Percentiles rank a stretch among this genome's conserved stretches.
Evolutionary conservation across 345 rosid genomes (phyloP).

Genomic region (Zanthoxylum bungeanum): DNA sequence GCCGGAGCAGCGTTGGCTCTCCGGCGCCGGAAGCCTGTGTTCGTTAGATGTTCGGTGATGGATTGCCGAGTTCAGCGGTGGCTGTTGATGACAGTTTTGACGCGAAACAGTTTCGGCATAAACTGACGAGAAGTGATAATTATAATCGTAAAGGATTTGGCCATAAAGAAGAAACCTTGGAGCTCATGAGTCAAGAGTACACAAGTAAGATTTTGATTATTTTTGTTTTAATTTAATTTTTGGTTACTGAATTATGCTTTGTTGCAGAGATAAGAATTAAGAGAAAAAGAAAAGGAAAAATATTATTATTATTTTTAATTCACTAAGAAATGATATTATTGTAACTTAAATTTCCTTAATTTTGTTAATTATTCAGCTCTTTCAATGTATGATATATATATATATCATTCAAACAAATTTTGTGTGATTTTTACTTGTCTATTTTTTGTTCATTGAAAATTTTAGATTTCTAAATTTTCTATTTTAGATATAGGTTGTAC

Average conservation of each 20-base stretch:
- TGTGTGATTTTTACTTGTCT: neutral
- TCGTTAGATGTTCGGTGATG: slow-evolving; percentile 50
- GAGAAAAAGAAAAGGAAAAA: neutral
- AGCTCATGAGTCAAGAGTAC: slow-evolving; percentile 82
- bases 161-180: slow-evolving; percentile 74
- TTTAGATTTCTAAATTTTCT: too few relatives aligned
- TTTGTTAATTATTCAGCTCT: neutral
- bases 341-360: neutral
- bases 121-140: slow-evolving; percentile 74
- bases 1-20: slow-evolving; percentile 27
- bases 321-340: neutral
- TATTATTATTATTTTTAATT: too few relatives aligned
- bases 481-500: too few relatives aligned
- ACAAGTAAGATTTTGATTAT: slow-evolving; percentile 47
- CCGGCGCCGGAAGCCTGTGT: slow-evolving; percentile 34
- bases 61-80: slow-evolving; percentile 33
- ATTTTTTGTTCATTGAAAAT: neutral
- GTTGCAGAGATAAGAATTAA: neutral
- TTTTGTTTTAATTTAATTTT: neutral
- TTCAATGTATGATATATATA: too few relatives aligned
- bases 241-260: neutral
- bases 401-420: neutral
- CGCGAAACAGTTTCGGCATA: slow-evolving; percentile 68
- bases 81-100: slow-evolving; percentile 68
- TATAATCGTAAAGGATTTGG: slow-evolving; percentile 89